These are phyloP conservation scores for Dalbergia oliveri DNA, from an alignment of 306 rosid genomes.

Conservation along the genomic window DNA sequence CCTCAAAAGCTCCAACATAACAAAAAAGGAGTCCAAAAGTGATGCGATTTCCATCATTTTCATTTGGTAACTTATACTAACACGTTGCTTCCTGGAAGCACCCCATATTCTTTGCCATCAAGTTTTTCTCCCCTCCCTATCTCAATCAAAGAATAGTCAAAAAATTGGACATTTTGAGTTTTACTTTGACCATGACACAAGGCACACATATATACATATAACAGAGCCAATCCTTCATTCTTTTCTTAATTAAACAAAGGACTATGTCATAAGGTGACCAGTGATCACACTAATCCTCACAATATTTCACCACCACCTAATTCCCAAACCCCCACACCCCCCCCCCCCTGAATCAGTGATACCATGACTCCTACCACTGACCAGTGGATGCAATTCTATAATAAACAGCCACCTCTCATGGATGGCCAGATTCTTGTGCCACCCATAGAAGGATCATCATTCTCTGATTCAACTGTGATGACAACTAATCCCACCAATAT, in stretches of 20 bases:
- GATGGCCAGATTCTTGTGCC: conserved; percentile 13
- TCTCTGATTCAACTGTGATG: conserved; percentile 38
- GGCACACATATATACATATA: not conserved
- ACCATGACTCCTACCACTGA: conserved; percentile 42
- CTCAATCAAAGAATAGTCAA: conserved; percentile 56
- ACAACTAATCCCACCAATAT: conserved; percentile 22
- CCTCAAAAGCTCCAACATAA: conserved; percentile 41
- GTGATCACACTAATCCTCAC: conserved; percentile 25
- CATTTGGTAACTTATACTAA: conserved; percentile 33
- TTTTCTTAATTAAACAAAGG: conserved; percentile 24
- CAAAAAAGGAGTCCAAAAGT: conserved; percentile 41
- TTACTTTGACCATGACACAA: conserved; percentile 57
- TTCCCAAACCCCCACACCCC: not conserved
- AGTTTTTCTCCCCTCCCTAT: conserved; percentile 35
- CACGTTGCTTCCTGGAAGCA: conserved; percentile 68
- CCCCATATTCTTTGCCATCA: conserved; percentile 40
- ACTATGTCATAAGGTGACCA: conserved; percentile 10
- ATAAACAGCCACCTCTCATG: conserved; percentile 41
- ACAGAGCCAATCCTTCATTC: conserved; percentile 21
- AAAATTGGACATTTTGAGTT: conserved; percentile 43
- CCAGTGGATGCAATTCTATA: conserved; percentile 61
- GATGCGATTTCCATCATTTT: not conserved
- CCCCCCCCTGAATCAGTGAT: conserved; percentile 40
- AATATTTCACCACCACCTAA: conserved; percentile 19
- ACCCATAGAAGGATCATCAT: not conserved